Evolutionary conservation across 2,329 filamentous ascomycete genomes (phyloP).

Genomic region (Clarireedia hainanense): DNA sequence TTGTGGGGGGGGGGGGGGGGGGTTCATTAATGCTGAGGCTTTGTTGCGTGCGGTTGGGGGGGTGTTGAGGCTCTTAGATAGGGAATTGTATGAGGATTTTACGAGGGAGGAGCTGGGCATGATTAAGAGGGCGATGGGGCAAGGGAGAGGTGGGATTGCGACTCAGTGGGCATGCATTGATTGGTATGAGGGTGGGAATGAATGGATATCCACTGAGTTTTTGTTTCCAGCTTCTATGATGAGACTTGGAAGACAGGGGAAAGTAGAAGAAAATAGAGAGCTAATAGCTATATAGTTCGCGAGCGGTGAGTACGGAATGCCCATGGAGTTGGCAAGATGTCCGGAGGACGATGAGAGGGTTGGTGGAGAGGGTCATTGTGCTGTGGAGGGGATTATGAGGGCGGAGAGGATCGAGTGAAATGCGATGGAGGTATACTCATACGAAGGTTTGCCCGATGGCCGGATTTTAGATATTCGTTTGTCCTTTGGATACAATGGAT

Average conservation of each 20-base stretch:
- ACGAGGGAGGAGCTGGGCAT: slow-evolving; percentile 35
- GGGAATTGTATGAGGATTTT: slow-evolving; percentile 34
- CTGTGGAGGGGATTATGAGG: slow-evolving; percentile 42
- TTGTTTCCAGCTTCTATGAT: not conserved
- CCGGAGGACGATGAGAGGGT: slow-evolving; percentile 52
- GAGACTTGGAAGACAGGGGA: not conserved
- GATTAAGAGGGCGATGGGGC: slow-evolving; percentile 41
- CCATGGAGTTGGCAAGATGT: slow-evolving; percentile 52
- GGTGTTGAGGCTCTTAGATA: slow-evolving; percentile 24
- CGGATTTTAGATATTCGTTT: too few species aligned
- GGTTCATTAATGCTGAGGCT: slow-evolving; percentile 26
- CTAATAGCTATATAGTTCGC: slow-evolving; percentile 37
- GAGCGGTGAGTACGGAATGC: slow-evolving; percentile 58
- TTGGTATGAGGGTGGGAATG: slow-evolving; percentile 47
- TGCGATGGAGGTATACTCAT: too few species aligned
- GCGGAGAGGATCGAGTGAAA: slow-evolving; percentile 40
- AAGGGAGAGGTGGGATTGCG: slow-evolving; percentile 32
- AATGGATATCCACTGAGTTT: slow-evolving; percentile 38
- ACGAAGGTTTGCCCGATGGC: too few species aligned
- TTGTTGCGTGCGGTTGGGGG: slow-evolving; percentile 26
- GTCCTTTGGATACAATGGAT: too few species aligned
- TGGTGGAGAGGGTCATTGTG: slow-evolving; percentile 44
- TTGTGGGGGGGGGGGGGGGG: slow-evolving; percentile 25
- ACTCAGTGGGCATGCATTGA: slow-evolving; percentile 38
- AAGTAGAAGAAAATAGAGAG: not conserved